Evolutionary conservation across 306 rosid genomes (phyloP).

Genomic region (Ceratonia siliqua): DNA sequence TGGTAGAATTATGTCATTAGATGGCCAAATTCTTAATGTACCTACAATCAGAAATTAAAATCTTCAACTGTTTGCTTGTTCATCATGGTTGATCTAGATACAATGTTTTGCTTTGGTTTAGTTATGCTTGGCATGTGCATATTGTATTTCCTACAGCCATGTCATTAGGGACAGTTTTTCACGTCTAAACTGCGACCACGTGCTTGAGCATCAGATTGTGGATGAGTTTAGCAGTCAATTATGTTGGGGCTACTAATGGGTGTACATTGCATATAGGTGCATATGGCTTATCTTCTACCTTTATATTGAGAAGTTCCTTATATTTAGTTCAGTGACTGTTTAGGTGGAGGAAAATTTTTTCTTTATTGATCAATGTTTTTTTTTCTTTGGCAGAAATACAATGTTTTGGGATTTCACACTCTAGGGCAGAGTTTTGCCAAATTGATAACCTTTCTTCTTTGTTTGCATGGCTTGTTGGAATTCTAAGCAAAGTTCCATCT

Average conservation of each 20-base stretch:
- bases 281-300: not conserved
- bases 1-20: not conserved
- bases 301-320: not conserved
- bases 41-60: not conserved
- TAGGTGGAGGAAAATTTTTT: not conserved
- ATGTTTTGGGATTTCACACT: conserved; percentile 33
- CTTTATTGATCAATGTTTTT: conserved; percentile 12
- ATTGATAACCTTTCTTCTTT: conserved; percentile 60
- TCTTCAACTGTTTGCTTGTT: not conserved
- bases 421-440: conserved; percentile 35
- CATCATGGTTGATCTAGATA: not conserved
- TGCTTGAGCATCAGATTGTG: not conserved
- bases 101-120: not conserved
- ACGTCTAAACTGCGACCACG: not conserved
- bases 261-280: not conserved
- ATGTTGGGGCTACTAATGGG: not conserved
- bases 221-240: not conserved
- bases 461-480: conserved; percentile 74
- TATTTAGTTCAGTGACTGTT: not conserved
- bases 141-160: not conserved
- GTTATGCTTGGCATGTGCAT: not conserved
- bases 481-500: conserved; percentile 44
- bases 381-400: conserved; percentile 41
- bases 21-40: not conserved
- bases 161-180: not conserved